Evolutionary conservation across 1,284 basidiomycete genomes (phyloP), one percentile per base, ranked within the genome.

Genomic region (Microbotryum saponariae): DNA sequence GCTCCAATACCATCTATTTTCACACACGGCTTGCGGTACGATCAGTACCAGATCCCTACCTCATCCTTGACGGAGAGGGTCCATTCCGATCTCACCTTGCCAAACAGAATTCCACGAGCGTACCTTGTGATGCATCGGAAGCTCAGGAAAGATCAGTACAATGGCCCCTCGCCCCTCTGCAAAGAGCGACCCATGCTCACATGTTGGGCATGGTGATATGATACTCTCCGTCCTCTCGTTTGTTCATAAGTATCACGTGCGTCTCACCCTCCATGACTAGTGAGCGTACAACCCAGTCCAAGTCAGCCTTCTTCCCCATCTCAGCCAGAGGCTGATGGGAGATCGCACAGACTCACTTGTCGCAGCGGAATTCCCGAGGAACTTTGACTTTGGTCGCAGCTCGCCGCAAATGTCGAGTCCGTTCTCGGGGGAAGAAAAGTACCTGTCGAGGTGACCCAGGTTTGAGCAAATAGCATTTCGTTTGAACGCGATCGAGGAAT

Each of bases 131-230:
- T 6, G 12, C n/a, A 27, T 18, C 3, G 16, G 4, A 18, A 42
- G 5, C 12, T 3, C 12, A 10, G 12, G 14, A 6, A 18, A 16
- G 37, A 33, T 47, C n/a, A n/a, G 21, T 12, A 48, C 20, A 3
- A 23, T 1, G 14, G 14, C 37, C 14, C 3, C 12, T 18, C 37
- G 37, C 16, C 37, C 4, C 16, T 5, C 37, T 42, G 14, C 37
- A 16, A 6, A 18, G 16, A 12, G 14, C 14, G 12, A 9, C 5
- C 14, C 37, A 16, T 14, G 55, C 66, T 48, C 54, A 74, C 88
- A 94, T 94, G 78, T 94, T 96, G 42, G 92, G 92, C 91, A 96
- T 94, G 63, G 87, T 87, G 70, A 91, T 84, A 62, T 88, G 81
- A 75, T 91, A 91, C 69, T 89, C 88, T 85, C 91, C 90, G 77